A percentile compares a stretch with the other conserved stretches of the same genome.
Evolutionary conservation across 2,329 filamentous ascomycete species (phyloP).

Genomic region (Fusarium ramigenum): DNA sequence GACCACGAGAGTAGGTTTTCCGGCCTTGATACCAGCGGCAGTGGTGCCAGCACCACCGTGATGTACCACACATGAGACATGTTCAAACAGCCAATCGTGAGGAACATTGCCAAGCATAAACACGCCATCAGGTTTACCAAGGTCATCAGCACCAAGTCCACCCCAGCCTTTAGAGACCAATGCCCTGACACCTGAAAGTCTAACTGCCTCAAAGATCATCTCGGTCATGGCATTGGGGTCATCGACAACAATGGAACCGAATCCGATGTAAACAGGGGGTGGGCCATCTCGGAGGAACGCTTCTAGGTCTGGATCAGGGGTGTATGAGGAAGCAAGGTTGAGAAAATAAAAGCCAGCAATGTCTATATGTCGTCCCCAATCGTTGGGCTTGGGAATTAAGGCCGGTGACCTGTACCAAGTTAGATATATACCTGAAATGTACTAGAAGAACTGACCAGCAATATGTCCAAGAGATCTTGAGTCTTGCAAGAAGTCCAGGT

Average conservation of each 20-base stretch:
- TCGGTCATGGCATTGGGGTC: constrained; percentile 76
- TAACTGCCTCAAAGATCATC: constrained; percentile 77
- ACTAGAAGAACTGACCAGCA: constrained; percentile 68
- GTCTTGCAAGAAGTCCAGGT: constrained; percentile 78
- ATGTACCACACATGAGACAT: constrained; percentile 83
- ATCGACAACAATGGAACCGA: constrained; percentile 84
- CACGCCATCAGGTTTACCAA: constrained; percentile 77
- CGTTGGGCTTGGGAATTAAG: constrained; percentile 79
- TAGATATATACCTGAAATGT: background rate
- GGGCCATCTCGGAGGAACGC: constrained; percentile 74
- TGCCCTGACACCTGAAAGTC: constrained; percentile 74
- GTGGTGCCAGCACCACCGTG: constrained; percentile 91
- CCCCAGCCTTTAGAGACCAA: constrained; percentile 91
- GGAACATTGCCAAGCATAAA: constrained; percentile 88
- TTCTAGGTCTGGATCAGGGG: constrained; percentile 70
- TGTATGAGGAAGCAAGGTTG: constrained; percentile 72
- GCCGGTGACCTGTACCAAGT: constrained; percentile 66
- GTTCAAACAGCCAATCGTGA: constrained; percentile 89
- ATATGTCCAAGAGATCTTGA: constrained; percentile 87
- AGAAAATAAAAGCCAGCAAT: constrained; percentile 83
- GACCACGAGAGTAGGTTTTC: constrained; percentile 82
- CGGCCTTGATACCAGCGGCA: constrained; percentile 83
- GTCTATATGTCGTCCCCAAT: constrained; percentile 77
- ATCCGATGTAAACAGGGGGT: constrained; percentile 83
- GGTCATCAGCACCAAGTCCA: constrained; percentile 76